A percentile compares a stretch with the other conserved stretches of the same genome.
Conservation (phyloP, 2,329 filamentous ascomycete species). For the Botrytis fragariae region DNA sequence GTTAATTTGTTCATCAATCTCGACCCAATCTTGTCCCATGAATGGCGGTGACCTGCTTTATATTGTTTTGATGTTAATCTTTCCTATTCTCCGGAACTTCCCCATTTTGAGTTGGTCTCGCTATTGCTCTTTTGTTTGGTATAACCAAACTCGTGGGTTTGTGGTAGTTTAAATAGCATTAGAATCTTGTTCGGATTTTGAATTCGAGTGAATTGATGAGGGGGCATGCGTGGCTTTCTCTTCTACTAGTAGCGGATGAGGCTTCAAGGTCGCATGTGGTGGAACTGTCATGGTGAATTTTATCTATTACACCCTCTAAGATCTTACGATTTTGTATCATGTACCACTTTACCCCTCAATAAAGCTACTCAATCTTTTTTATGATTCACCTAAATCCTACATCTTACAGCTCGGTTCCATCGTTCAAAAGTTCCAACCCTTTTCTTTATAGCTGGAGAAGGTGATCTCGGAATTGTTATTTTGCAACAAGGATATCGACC, state of each 20-base stretch:
- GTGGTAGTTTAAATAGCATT: not conserved
- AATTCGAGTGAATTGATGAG: not conserved
- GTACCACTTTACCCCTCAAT: not conserved
- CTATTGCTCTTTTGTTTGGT: not conserved
- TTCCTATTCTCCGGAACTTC: not conserved
- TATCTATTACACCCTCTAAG: not conserved
- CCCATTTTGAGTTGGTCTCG: too few relatives aligned
- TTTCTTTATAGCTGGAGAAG: not conserved
- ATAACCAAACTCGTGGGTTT: not conserved
- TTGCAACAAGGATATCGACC: not conserved
- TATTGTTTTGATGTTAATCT: fast-evolving
- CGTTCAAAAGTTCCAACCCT: fast-evolving
- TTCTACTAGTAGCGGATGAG: not conserved
- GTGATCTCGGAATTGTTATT: fast-evolving
- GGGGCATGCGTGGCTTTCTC: not conserved
- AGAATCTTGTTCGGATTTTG: not conserved
- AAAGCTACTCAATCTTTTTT: not conserved
- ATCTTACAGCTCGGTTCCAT: not conserved
- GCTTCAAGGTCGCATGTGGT: fast-evolving
- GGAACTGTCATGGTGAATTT: not conserved
- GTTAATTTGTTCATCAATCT: not conserved
- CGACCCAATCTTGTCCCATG: fast-evolving
- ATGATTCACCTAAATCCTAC: not conserved
- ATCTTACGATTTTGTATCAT: not conserved
- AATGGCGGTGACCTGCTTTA: not conserved